Percentiles rank a stretch among this genome's conserved stretches.
phyloP scores from a whole-genome alignment of 306 rosid species.

The Vigna nakashimae region DNA sequence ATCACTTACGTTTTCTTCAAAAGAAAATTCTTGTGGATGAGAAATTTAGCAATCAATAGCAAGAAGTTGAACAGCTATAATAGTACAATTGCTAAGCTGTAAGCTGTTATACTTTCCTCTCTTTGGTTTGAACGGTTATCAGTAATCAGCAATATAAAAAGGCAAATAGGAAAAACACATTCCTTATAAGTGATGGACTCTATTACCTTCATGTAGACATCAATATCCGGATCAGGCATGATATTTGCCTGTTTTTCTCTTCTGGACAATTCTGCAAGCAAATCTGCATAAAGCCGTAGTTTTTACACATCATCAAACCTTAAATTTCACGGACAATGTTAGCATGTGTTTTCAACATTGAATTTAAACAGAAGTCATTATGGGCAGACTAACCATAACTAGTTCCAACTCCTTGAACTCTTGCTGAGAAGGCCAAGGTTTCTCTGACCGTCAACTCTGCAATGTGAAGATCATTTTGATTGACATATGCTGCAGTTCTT shows the following conservation, averaged over 20 bases:
- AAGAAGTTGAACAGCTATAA: too few species aligned
- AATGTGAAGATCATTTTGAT: conserved; percentile 77
- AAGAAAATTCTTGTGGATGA: too few species aligned
- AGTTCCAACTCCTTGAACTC: conserved; percentile 81
- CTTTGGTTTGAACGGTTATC: too few species aligned
- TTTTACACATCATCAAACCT: background rate
- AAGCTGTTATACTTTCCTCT: too few species aligned
- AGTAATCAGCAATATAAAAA: too few species aligned
- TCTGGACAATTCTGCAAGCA: conserved; percentile 71
- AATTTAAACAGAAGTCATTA: conserved; percentile 8
- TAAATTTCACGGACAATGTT: background rate
- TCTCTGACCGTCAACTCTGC: conserved; percentile 86
- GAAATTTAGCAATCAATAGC: too few species aligned
- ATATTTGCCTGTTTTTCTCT: conserved; percentile 55
- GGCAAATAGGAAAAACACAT: background rate
- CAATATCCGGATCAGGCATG: conserved; percentile 68
- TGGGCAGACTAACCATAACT: conserved; percentile 60
- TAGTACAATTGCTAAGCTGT: too few species aligned
- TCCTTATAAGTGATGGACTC: background rate
- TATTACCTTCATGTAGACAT: conserved; percentile 73
- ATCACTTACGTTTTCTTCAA: too few species aligned
- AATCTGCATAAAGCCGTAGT: conserved; percentile 46
- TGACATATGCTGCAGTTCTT: conserved; percentile 78
- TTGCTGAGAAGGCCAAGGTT: conserved; percentile 85
- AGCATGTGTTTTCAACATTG: background rate